Evolutionary conservation across 2,329 filamentous ascomycete genomes (phyloP), one percentile per base, ranked within the genome.

Genomic region (Paraconiothyrium sp.): DNA sequence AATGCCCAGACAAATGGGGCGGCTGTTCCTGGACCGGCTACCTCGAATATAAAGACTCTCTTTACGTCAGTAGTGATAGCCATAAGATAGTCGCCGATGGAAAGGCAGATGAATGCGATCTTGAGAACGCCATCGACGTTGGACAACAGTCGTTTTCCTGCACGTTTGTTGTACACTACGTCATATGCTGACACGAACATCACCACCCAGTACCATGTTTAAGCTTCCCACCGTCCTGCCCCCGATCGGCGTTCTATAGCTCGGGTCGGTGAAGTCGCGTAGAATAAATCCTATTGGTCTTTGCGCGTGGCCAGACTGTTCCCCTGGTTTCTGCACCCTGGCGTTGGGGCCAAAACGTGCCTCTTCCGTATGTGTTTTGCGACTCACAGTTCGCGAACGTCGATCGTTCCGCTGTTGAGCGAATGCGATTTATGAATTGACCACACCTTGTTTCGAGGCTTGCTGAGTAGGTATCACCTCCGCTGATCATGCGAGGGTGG

Each of bases 361-460:
- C 37, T 41, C 16, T 16, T 16, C 16, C 16, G 37, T 22, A 41
- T 41, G 20, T 2, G 43, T 10, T 16, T 54, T 13, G 22, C 10
- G 27, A 7, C 34, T 30, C 22, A 24, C 50, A 39, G 4, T 27
- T 54, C 14, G 51, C 37, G 41, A n/a, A 22, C 37, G 51, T 44
- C 24, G 37, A 44, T 55, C 51, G 14, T 44, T 44, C 24, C 51
- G 24, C 13, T 32, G 37, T 30, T 22, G 37, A 32, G 51, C 39
- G 37, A 41, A 24, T 55, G 37, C 34, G 20, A 44, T 44, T 44
- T 22, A 55, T 55, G 51, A 55, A 55, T 44, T 46, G 39, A 55
- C 51, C 51, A 55, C 51, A 55, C 51, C 51, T 55, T 44, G 51
- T 44, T 55, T 55, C 37, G 35, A 44, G 43, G 16, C 51, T 43